Evolutionary conservation across 768 basidiomycete genomes (phyloP).

Genomic region (Hypsizygus marmoreus): DNA sequence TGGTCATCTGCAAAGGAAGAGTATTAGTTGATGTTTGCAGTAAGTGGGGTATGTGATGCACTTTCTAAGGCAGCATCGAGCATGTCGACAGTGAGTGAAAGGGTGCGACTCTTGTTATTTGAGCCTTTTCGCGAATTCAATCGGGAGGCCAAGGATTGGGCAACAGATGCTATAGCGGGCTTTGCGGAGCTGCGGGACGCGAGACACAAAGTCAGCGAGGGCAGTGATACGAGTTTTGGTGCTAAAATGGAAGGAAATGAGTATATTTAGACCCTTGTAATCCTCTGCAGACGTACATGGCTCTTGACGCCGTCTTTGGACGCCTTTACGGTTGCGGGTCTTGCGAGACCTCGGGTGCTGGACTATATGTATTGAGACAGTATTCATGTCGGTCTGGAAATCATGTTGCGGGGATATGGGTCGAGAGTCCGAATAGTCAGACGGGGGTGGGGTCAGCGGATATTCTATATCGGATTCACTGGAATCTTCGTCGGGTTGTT

Average conservation of each 20-base stretch:
- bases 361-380: conserved; percentile 17
- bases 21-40: neutral
- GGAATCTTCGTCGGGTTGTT: conserved; percentile 18
- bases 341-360: neutral
- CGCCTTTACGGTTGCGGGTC: too few relatives aligned
- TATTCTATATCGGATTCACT: conserved; percentile 58
- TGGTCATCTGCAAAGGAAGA: conserved; percentile 40
- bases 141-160: conserved; percentile 46
- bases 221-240: conserved; percentile 5
- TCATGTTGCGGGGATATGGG: conserved; percentile 53
- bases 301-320: too few relatives aligned
- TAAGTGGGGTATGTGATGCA: conserved; percentile 25
- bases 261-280: too few relatives aligned
- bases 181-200: conserved; percentile 64
- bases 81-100: conserved; percentile 42
- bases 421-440: conserved; percentile 69
- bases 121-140: conserved; percentile 21
- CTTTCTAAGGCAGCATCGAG: conserved; percentile 63
- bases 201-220: conserved; percentile 51
- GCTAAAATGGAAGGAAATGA: too few relatives aligned
- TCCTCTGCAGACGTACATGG: too few relatives aligned
- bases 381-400: conserved; percentile 21
- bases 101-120: conserved; percentile 22
- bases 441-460: conserved; percentile 77
- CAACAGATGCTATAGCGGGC: conserved; percentile 59